Evolutionary conservation across 768 basidiomycete genomes (phyloP).

Genomic region (Neoboletus brunneissimus): DNA sequence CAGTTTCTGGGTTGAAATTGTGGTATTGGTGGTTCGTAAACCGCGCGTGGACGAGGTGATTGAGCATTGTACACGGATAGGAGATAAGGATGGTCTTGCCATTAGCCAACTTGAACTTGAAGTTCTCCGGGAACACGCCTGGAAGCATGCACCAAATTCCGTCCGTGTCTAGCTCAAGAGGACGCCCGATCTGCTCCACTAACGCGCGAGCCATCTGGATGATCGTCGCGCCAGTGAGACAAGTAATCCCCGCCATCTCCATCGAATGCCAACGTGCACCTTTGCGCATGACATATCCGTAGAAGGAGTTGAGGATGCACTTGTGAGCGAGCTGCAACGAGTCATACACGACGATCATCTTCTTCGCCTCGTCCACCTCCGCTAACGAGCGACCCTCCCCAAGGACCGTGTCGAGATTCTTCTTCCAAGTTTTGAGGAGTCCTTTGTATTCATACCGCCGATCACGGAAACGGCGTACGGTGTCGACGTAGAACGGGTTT

Average conservation of each 20-base stretch:
- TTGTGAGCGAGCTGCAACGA: conserved; percentile 99
- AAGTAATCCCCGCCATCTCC: conserved; percentile 99
- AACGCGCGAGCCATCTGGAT: conserved; percentile 98
- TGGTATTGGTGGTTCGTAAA: conserved; percentile 99
- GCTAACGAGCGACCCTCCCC: conserved; percentile 70
- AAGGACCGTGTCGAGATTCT: conserved; percentile 79
- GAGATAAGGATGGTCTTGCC: conserved; percentile 90
- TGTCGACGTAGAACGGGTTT: conserved; percentile 99
- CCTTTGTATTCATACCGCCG: conserved; percentile 99
- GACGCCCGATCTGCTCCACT: conserved; percentile 96
- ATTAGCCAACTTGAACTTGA: conserved; percentile 85
- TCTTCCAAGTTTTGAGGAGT: conserved; percentile 98
- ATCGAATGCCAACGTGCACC: conserved; percentile 99
- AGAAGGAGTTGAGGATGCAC: conserved; percentile 99
- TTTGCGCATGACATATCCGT: conserved; percentile 99
- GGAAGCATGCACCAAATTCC: conserved; percentile 99
- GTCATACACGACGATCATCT: conserved; percentile 98
- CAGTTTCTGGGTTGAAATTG: conserved; percentile 79
- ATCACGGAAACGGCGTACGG: conserved; percentile 94
- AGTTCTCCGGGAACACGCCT: conserved; percentile 96
- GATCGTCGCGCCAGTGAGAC: conserved; percentile 94
- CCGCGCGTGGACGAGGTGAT: conserved; percentile 91
- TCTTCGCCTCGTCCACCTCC: conserved; percentile 95
- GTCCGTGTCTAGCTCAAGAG: conserved; percentile 96
- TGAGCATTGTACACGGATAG: conserved; percentile 99